These are phyloP conservation scores for Chaetomium cochliodes DNA, from an alignment of 495 filamentous ascomycete genomes.

Conservation along the genomic window DNA sequence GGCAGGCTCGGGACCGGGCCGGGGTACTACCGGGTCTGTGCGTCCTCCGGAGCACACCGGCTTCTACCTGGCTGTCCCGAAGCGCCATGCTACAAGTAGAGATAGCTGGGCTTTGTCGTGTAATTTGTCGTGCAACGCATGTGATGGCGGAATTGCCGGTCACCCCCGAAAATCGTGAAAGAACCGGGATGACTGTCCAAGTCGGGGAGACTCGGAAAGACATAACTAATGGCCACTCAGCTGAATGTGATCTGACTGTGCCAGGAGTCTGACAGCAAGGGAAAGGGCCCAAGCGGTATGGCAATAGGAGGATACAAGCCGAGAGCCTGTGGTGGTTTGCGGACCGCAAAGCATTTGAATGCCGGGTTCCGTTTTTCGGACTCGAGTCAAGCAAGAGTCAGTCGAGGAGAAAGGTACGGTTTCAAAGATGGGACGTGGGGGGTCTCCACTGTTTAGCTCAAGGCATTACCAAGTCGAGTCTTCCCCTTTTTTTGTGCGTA, in stretches of 20 bases:
- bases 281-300: too few species aligned
- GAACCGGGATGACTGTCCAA: background rate
- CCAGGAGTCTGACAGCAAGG: too few species aligned
- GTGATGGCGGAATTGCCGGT: background rate
- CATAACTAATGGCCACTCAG: too few species aligned
- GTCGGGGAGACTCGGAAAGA: background rate
- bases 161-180: background rate
- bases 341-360: background rate
- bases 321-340: too few species aligned
- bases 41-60: background rate
- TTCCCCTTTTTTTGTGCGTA: background rate
- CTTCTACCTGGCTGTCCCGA: background rate
- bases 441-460: background rate
- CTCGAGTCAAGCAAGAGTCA: conserved; percentile 13
- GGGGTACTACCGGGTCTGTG: conserved; percentile 9
- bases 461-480: background rate
- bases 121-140: background rate
- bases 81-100: background rate
- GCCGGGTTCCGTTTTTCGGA: background rate
- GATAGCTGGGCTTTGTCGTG: background rate
- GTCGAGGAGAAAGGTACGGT: background rate
- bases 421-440: conserved; percentile 5
- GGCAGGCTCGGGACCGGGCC: conserved; percentile 11
- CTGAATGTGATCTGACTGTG: too few species aligned
- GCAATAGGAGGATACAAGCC: too few species aligned